Base-by-base conservation (phyloP, 495 filamentous ascomycete genomes). In the Xylaria curta region DNA sequence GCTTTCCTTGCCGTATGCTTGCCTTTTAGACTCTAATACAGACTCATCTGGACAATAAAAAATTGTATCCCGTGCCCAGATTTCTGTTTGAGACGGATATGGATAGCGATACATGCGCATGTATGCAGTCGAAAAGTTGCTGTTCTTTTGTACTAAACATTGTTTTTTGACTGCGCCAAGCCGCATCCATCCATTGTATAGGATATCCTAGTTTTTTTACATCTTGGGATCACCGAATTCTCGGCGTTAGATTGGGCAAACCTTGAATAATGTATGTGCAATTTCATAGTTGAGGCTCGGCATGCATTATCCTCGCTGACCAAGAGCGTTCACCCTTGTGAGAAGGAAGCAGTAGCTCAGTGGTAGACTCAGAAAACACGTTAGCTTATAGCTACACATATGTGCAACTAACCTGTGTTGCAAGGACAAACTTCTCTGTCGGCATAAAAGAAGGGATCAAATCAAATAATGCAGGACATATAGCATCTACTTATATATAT, bases 11-110 rank as follows among this genome's bases (percentile, higher is more conserved):
- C 80, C 78, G 76, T 81, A 78, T 76, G 80, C 80, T 79, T 82
- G 79, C 80, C 76, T 83, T 78, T 84, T 85, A 85, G 83, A 85
- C 81, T 85, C 83, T 80, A 80, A 79, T 78, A 76, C 78, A 80
- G 75, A 77, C 74, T 78, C 79, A 82, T 78, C 80, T 81, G 77
- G 78, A 82, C 74, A 80, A 81, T 78, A 79, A 82, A 60, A 82
- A 81, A 79, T 78, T 76, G 75, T 51, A 68, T 67, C 53, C 66
- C 68, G 69, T 67, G 62, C 72, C 72, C 49, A 69, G 66, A 69
- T 58, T 65, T 51, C 62, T 17, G 26, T 66, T 63, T 66, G 24
- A 53, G 17, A 53, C 36, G 9, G 36, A 19, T 3, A 36, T 28
- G 17, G 24, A 28, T 12, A 46, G 47, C 42, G 15, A 26, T 66